phyloP scores from a whole-genome alignment of 768 basidiomycete species.

The Russula emetica region DNA sequence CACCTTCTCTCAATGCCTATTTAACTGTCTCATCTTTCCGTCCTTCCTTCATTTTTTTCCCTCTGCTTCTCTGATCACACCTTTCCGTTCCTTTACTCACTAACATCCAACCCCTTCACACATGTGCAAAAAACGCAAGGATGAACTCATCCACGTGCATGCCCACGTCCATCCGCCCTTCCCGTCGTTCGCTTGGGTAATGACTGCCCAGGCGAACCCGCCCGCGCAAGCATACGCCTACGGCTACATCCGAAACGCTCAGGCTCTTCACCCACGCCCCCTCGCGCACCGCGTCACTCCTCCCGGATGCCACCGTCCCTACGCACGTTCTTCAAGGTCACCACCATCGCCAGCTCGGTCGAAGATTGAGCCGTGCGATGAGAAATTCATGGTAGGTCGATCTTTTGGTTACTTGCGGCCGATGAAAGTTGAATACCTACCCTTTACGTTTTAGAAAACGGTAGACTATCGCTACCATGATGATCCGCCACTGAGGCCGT shows the following conservation, averaged over 20 bases:
- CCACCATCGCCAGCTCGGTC: neutral
- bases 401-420: neutral
- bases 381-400: constrained; percentile 15
- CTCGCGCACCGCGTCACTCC: neutral
- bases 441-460: constrained; percentile 1
- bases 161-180: constrained; percentile 15
- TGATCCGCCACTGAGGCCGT: constrained; percentile 1
- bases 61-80: neutral
- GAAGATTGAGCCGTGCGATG: neutral
- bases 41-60: neutral
- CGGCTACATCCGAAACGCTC: constrained; percentile 19
- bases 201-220: constrained; percentile 18
- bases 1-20: constrained; percentile 5
- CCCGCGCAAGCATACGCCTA: constrained; percentile 1
- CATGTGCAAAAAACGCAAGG: constrained; percentile 1
- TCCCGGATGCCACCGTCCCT: neutral
- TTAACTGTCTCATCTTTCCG: neutral
- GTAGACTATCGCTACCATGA: constrained; percentile 20
- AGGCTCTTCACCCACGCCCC: neutral
- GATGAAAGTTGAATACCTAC: neutral
- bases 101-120: neutral
- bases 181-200: constrained; percentile 24
- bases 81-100: neutral
- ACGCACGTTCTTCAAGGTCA: neutral
- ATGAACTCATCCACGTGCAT: neutral